Evolutionary conservation across 495 filamentous ascomycete genomes (phyloP), one percentile per base, ranked within the genome.

Genomic region (Penicillium soppii): DNA sequence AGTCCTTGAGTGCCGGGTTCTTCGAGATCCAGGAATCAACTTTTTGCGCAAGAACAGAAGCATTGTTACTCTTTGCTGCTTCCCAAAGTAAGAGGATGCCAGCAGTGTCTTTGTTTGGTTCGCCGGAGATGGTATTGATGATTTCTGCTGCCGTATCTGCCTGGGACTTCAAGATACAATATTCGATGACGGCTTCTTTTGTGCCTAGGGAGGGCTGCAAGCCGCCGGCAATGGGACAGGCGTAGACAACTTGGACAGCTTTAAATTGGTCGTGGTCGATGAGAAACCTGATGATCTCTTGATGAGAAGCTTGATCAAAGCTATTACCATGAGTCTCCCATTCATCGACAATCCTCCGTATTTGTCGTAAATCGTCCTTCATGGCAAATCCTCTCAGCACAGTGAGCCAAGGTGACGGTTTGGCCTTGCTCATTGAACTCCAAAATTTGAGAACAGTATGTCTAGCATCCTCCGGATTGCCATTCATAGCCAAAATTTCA

Each of bases 1-100:
- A 68, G 10, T 71, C 26, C 15, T 61, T 60, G 30, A 68, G 52
- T 2, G 61, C 61, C 17, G 66, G 68, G 26, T 77, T 63, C 25
- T 67, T 59, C 13, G 76, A 74, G 6, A 62, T 66, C 52, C 77
- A 69, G 5, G 61, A 54, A 75, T 90, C 85, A 39, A 85, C 74
- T 5, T 76, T 88, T 39, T 79, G 73, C 43, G 82, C 82, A 25
- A 95, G 75, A 38, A 86, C 83, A 54, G 88, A 82, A 5, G 87
- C 82, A 9, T 82, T 82, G 61, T 81, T 86, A 7, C 84, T 85
- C 52, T 85, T 80, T 10, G 85, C 77, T 10, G 85, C 86, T 21
- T 89, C 83, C 88, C 88, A 95, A 40, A 87, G 80, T 35, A 96
- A 76, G 6, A 86, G 70, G 25, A 86, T 75, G 55, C 91, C 83